Conservation (phyloP, 78 protist species). For the slime mould (Dictyostelium discoideum) region DNA sequence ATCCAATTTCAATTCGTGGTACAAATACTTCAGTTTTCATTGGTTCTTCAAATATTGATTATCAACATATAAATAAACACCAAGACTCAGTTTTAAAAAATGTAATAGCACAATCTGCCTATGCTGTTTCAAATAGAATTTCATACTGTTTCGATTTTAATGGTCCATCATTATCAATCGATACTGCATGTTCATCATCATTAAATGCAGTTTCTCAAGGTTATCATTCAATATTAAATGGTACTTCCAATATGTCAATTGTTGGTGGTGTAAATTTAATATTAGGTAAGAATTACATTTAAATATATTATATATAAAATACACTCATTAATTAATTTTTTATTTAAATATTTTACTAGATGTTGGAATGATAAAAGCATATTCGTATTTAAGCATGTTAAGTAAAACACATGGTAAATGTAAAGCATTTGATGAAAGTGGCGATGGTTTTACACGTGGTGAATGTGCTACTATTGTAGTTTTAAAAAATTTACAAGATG, state of each 20-base stretch:
- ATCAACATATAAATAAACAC: too few species aligned
- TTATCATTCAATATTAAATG: constrained; percentile 8
- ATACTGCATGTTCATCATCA: constrained; percentile 87
- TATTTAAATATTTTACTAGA: too few species aligned
- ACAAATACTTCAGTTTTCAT: too few species aligned
- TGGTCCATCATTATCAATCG: constrained; percentile 83
- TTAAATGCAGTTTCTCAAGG: too few species aligned
- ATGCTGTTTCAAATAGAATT: too few species aligned
- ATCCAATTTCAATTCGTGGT: too few species aligned
- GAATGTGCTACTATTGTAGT: constrained; percentile 17
- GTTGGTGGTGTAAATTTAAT: constrained; percentile 43
- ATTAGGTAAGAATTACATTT: background rate
- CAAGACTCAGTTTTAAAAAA: too few species aligned
- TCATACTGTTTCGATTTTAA: too few species aligned
- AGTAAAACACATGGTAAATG: background rate
- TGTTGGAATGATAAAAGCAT: background rate
- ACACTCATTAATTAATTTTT: too few species aligned
- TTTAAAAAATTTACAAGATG: background rate
- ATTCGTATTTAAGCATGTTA: background rate
- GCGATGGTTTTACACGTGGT: constrained; percentile 36
- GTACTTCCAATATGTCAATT: constrained; percentile 16
- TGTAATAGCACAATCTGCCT: too few species aligned
- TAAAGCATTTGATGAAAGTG: constrained; percentile 42
- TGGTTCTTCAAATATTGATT: too few species aligned
- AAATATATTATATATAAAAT: too few species aligned